phyloP scores from a whole-genome alignment of 1,284 basidiomycete species.

The Rhodotorula sp. region DNA sequence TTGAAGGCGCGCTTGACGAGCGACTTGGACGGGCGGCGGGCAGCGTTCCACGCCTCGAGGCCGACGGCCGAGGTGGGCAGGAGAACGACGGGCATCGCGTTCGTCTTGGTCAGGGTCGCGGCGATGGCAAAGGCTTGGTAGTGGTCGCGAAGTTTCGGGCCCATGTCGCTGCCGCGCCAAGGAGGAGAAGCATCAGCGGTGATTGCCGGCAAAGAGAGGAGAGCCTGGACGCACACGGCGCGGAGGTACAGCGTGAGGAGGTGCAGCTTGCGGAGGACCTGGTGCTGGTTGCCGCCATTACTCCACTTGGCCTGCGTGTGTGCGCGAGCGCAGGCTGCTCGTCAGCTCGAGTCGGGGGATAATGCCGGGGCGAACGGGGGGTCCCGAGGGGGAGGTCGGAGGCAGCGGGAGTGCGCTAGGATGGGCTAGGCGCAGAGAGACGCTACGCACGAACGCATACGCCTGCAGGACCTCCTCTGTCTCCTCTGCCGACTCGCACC shows the following conservation, averaged over 20 bases:
- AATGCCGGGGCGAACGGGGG: no score
- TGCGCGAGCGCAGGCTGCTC: neutral
- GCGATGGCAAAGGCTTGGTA: conserved; percentile 32
- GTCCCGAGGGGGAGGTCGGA: neutral
- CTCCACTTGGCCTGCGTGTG: conserved; percentile 17
- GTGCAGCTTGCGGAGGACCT: conserved; percentile 29
- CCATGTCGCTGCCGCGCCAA: conserved; percentile 10
- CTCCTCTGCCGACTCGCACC: conserved; percentile 6
- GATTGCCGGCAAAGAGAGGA: neutral
- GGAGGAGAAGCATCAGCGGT: neutral
- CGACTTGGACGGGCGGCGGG: conserved; percentile 20
- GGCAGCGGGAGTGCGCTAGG: no score
- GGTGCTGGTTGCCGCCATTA: conserved; percentile 19
- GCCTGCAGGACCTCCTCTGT: conserved; percentile 27
- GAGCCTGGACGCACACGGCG: conserved; percentile 10
- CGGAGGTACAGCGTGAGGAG: conserved; percentile 28
- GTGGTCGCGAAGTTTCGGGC: conserved; percentile 12
- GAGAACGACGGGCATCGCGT: conserved; percentile 16
- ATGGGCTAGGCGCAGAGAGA: neutral
- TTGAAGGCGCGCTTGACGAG: conserved; percentile 22
- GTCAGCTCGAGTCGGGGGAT: neutral
- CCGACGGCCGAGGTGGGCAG: conserved; percentile 20
- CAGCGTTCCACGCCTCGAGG: conserved; percentile 33
- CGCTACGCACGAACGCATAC: conserved; percentile 4
- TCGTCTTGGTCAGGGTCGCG: conserved; percentile 18